Evolutionary conservation across 2,329 filamentous ascomycete species (phyloP).

Genomic region (Endocalyx cinctus): DNA sequence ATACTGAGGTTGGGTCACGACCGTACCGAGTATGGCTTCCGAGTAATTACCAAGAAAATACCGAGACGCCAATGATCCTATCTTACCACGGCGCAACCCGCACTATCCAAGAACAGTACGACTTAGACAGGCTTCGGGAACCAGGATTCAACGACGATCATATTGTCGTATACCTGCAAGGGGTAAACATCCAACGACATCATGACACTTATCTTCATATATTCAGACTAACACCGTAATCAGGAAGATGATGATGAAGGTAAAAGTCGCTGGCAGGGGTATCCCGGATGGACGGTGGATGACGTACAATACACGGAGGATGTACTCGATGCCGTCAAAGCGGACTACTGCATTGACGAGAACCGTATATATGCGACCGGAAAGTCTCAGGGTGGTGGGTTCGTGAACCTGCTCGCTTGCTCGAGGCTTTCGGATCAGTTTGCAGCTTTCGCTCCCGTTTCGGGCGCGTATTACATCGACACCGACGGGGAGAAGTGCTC

Average conservation of each 20-base stretch:
- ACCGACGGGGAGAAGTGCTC: conserved; percentile 18
- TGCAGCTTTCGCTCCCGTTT: conserved; percentile 24
- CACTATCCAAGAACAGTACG: conserved; percentile 14
- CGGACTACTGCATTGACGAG: conserved; percentile 19
- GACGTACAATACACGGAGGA: not conserved
- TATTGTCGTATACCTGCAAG: conserved; percentile 21
- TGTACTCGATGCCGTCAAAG: conserved; percentile 21
- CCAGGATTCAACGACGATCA: conserved; percentile 17
- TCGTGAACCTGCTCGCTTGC: conserved; percentile 21
- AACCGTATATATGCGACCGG: conserved; percentile 23
- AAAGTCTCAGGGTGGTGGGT: conserved; percentile 23
- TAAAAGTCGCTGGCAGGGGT: not conserved
- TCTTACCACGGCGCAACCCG: conserved; percentile 20
- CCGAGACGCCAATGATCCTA: conserved; percentile 17
- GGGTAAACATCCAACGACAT: too few relatives aligned
- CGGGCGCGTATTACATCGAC: conserved; percentile 21
- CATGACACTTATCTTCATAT: too few relatives aligned
- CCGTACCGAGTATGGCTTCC: conserved; percentile 20
- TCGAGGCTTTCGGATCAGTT: conserved; percentile 13
- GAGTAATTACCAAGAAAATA: conserved; percentile 11
- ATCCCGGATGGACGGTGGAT: not conserved
- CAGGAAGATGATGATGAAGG: too few relatives aligned
- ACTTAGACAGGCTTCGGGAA: conserved; percentile 14
- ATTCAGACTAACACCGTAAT: too few relatives aligned
- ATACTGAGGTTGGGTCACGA: too few relatives aligned